phyloP scores from a whole-genome alignment of 2,329 filamentous ascomycete genomes.

The Beauveria sp. region DNA sequence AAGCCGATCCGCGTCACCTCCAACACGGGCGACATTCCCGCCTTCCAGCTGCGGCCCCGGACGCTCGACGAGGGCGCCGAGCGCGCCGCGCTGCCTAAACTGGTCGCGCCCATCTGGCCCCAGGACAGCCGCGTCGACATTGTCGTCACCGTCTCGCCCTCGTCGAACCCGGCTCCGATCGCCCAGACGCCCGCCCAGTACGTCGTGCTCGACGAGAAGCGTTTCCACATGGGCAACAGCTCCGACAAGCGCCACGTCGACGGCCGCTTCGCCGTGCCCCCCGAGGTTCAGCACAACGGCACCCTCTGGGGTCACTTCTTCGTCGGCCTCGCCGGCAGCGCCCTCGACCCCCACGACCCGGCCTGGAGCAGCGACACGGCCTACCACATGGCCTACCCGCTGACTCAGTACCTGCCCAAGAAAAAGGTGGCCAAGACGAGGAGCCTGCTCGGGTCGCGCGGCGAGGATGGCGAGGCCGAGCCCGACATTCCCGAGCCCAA shows the following conservation, averaged over 20 bases:
- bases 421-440: constrained; percentile 85
- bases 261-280: constrained; percentile 69
- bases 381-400: constrained; percentile 73
- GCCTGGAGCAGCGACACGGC: constrained; percentile 69
- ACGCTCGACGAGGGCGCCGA: constrained; percentile 51
- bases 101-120: constrained; percentile 83
- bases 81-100: constrained; percentile 59
- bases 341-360: constrained; percentile 65
- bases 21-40: constrained; percentile 50
- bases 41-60: constrained; percentile 58
- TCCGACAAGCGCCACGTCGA: constrained; percentile 72
- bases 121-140: constrained; percentile 73
- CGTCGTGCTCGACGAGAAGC: constrained; percentile 70
- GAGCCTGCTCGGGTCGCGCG: constrained; percentile 61
- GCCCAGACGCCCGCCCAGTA: constrained; percentile 57
- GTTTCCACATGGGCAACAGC: constrained; percentile 71
- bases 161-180: constrained; percentile 60
- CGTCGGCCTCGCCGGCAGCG: constrained; percentile 66
- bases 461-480: constrained; percentile 38
- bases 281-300: constrained; percentile 78
- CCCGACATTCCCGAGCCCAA: constrained; percentile 46
- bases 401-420: constrained; percentile 85
- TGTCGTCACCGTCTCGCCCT: constrained; percentile 73
- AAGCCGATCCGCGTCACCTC: constrained; percentile 44
- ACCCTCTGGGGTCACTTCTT: constrained; percentile 95